These are phyloP conservation scores for Gossypium gossypioides DNA, from an alignment of 441 rosid species.

Conservation along the genomic window DNA sequence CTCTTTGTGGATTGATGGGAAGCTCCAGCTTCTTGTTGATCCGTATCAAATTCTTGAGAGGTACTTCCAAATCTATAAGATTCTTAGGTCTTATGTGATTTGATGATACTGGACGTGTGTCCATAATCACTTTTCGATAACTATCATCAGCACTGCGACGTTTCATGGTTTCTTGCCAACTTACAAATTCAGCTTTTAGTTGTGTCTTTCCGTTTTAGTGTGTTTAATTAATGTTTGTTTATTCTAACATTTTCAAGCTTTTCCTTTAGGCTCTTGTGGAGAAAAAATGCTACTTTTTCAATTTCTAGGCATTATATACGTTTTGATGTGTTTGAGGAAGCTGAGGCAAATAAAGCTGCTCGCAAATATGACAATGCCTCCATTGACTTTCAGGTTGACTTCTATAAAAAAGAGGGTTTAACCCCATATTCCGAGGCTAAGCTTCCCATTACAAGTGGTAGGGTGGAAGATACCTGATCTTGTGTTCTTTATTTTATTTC, in stretches of 20 bases:
- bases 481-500: not conserved
- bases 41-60: conserved; percentile 84
- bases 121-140: not conserved
- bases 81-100: not conserved
- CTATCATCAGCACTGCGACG: not conserved
- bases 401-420: conserved; percentile 80
- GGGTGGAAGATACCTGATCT: conserved; percentile 13
- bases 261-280: conserved; percentile 72
- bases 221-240: not conserved
- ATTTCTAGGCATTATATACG: conserved; percentile 84
- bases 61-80: conserved; percentile 20
- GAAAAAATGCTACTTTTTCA: conserved; percentile 71
- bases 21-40: conserved; percentile 74
- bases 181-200: not conserved
- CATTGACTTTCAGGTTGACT: conserved; percentile 75
- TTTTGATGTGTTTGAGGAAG: conserved; percentile 72
- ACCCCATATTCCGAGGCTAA: conserved; percentile 72
- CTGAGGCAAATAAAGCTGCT: conserved; percentile 97
- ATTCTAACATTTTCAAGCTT: not conserved
- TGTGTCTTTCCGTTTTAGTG: not conserved
- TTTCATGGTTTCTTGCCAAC: not conserved
- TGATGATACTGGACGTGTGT: not conserved
- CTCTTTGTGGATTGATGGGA: conserved; percentile 81
- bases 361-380: conserved; percentile 76
- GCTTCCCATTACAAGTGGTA: conserved; percentile 86